Percentiles rank a stretch among this genome's conserved stretches.
Evolutionary conservation across 768 basidiomycete genomes (phyloP).

Genomic region (Astraeus odoratus): DNA sequence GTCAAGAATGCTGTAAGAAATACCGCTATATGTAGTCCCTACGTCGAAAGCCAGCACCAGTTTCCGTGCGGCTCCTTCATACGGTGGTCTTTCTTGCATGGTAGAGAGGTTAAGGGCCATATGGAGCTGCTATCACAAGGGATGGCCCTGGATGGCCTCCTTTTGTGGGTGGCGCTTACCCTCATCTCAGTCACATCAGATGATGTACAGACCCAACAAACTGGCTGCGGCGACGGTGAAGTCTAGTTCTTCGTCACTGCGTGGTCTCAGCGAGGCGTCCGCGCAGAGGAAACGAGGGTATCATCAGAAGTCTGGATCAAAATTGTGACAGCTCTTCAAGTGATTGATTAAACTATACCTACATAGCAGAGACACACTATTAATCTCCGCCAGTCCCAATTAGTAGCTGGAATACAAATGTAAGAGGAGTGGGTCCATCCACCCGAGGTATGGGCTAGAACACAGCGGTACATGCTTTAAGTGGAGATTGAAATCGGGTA

Average conservation of each 20-base stretch:
- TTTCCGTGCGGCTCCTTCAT: conserved; percentile 34
- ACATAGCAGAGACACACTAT: too few species aligned
- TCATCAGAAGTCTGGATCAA: too few species aligned
- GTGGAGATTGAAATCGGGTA: too few species aligned
- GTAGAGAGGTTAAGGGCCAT: neutral
- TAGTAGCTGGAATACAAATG: too few species aligned
- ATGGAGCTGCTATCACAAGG: neutral
- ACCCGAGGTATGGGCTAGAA: too few species aligned
- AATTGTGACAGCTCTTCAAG: too few species aligned
- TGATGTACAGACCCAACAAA: neutral
- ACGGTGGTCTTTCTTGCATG: conserved; percentile 30
- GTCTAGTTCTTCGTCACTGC: too few species aligned
- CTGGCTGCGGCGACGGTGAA: conserved; percentile 1
- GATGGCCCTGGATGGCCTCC: neutral
- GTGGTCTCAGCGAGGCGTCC: conserved; percentile 11
- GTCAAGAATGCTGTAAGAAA: conserved; percentile 35
- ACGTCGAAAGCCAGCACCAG: conserved; percentile 47
- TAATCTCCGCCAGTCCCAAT: too few species aligned
- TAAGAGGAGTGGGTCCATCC: too few species aligned
- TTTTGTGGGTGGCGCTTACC: neutral
- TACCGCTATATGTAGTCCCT: conserved; percentile 45
- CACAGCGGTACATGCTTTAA: too few species aligned
- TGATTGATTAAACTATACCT: too few species aligned
- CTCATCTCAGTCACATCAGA: neutral
- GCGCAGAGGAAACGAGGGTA: too few species aligned